phyloP scores from a whole-genome alignment of 352 stramenopile genomes.

The Globisporangium parvum region DNA sequence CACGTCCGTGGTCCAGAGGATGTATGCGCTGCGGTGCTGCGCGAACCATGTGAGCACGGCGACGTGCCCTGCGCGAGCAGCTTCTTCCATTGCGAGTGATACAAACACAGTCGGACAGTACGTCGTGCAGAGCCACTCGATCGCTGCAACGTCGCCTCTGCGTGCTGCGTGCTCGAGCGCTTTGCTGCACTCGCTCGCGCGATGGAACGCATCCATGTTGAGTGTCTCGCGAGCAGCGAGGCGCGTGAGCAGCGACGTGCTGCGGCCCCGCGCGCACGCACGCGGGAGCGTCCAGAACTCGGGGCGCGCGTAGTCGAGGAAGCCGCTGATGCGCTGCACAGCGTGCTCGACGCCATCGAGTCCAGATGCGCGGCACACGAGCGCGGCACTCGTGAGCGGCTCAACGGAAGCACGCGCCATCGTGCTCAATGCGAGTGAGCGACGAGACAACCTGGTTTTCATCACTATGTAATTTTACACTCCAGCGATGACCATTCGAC shows the following conservation, averaged over 20 bases:
- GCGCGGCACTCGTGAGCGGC: not conserved
- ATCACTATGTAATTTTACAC: not conserved
- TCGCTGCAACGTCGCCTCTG: not conserved
- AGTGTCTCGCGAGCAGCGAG: not conserved
- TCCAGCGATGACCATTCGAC: not conserved
- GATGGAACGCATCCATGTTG: conserved; percentile 1
- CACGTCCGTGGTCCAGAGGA: conserved; percentile 8
- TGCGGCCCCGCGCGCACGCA: not conserved
- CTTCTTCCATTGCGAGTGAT: conserved; percentile 6
- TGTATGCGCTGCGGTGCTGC: not conserved
- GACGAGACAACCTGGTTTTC: not conserved
- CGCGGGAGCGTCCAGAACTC: conserved; percentile 3
- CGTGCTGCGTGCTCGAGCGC: conserved; percentile 4
- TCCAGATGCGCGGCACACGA: conserved; percentile 5
- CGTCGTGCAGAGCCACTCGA: conserved; percentile 5
- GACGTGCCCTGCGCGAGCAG: not conserved
- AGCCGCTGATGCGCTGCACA: not conserved
- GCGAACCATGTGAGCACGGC: conserved; percentile 2
- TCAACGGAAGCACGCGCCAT: too few species aligned
- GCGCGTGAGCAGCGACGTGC: conserved; percentile 1
- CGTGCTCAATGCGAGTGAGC: not conserved
- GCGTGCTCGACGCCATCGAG: conserved; percentile 4
- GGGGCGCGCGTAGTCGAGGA: conserved; percentile 4
- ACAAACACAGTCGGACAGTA: conserved; percentile 4
- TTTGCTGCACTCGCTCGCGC: conserved; percentile 4